Base-by-base conservation (phyloP, 2,329 filamentous ascomycete species). In the Penicillium sp. region DNA sequence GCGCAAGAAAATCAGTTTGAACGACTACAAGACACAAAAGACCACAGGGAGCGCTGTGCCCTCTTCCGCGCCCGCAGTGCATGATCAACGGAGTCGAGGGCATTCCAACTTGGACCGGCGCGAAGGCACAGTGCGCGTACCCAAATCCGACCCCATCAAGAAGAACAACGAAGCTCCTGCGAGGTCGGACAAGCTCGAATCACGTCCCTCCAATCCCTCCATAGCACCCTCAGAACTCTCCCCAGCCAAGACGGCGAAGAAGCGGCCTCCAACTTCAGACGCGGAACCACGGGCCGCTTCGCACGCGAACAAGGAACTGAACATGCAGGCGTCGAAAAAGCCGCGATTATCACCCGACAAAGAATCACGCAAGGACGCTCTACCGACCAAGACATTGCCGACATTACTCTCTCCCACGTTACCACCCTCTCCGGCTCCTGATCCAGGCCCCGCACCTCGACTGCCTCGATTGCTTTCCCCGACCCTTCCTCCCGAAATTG, bases 1-100 rank as follows among this genome's bases (percentile, higher is more conserved):
- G 67, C 7, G 11, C 8, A 83, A 82, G 70, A 83, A 82, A 64
- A 82, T 84, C 51, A 81, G 72, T 46, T 64, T 84, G 45, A 78
- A 74, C 37, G 80, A 78, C 35, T 84, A 83, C 65, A 82, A 80
- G 65, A 78, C 74, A 51, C 80, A 80, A 60, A 74, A 67, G 51
- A 72, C 66, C 46, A 69, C 62, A 37, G 65, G 60, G 29, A 11
- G 29, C 8, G 50, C 64, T 9, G 59, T 57, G 13, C 51, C 59
- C 5, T 58, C 58, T 12, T 50, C 59, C 5, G 57, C 58, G 12
- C 59, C 64, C 12, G 52, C 63, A 39, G 52, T 47, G 40, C 59
- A 58, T 37, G 58, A 64, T 46, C 39, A 46, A 32, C 32, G 43
- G 34, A 50, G 43, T 36, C 57, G 60, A 37, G 53, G 48, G 34